Evolutionary conservation across 148 eudicot species (phyloP), one percentile per base, ranked within the genome.

Genomic region (Nepenthes gracilis): DNA sequence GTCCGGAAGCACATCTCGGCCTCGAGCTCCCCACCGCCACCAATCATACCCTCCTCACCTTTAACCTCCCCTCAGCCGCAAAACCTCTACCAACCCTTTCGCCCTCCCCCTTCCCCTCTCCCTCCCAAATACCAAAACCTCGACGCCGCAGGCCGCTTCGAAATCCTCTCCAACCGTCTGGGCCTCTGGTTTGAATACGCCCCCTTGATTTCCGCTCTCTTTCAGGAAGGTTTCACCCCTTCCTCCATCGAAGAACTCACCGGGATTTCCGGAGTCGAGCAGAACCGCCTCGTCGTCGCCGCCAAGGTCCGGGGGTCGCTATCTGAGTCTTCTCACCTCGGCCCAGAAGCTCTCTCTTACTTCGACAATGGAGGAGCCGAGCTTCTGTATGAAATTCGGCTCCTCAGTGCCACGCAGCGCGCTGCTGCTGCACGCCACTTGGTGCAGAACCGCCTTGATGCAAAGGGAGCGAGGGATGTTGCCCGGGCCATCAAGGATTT

Each of bases 151-250:
- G 70, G 54, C 13, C 77, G 80, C 14, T 69, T 92, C 63, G 96
- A 92, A 0, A 63, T 88, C 64, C 77, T 92, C 13, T 5, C 81
- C 47, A 79, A 88, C 47, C 90, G 98, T 1, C 77, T 88, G 33
- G 96, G 94, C 33, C 47, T 51, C 0, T 88, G 96, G 98, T 81
- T 57, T 61, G 96, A 92, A 40, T 86, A 82, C 54, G 98, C 94
- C 13, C 90, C 96, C 0, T 75, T 92, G 3, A 79, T 92, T 57
- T 70, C 85, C 23, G 43, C 82, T 38, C 78, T 92, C 8, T 50
- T 61, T 37, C 70, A 76, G 2, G 91, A 88, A 65, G 98, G 98
- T 1, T 88, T 88, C 58, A 52, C 71, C 2, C 84, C 94, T 4
- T 62, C 96, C 6, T 52, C 70, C 10, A 43, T 92, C 33, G 96